Evolutionary conservation across 1,284 basidiomycete species (phyloP).

Genomic region (Trametes hirsuta): DNA sequence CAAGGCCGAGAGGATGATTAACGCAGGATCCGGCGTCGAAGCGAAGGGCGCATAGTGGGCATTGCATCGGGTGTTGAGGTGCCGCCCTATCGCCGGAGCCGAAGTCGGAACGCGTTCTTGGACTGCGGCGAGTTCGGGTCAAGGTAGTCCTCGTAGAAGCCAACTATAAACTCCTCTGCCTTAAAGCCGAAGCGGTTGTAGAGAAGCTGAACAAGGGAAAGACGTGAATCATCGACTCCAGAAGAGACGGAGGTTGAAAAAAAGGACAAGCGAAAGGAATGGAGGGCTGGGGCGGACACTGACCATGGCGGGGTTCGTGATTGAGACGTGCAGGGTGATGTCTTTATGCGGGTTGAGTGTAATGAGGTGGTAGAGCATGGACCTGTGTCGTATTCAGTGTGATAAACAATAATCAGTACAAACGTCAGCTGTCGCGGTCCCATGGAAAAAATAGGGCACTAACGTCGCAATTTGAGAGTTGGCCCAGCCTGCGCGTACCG

Average conservation of each 20-base stretch:
- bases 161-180: conserved; percentile 77
- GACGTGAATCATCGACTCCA: neutral
- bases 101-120: conserved; percentile 75
- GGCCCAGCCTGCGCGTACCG: conserved; percentile 77
- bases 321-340: conserved; percentile 79
- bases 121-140: conserved; percentile 66
- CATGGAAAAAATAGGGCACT: conserved; percentile 22
- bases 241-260: neutral
- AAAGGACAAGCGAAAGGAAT: neutral
- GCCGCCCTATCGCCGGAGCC: conserved; percentile 41
- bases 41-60: too few species aligned
- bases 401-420: neutral
- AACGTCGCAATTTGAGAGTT: conserved; percentile 76
- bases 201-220: conserved; percentile 50
- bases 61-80: too few species aligned
- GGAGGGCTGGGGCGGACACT: neutral
- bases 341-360: conserved; percentile 69
- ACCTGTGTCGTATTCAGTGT: conserved; percentile 42
- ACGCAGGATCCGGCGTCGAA: too few species aligned
- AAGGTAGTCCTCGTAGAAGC: conserved; percentile 78
- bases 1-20: too few species aligned
- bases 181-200: conserved; percentile 87
- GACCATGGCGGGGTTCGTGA: conserved; percentile 77
- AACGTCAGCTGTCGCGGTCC: neutral
- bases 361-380: conserved; percentile 77